Base-by-base conservation (phyloP, 768 basidiomycete species). In the Hydnomerulius pinastri region DNA sequence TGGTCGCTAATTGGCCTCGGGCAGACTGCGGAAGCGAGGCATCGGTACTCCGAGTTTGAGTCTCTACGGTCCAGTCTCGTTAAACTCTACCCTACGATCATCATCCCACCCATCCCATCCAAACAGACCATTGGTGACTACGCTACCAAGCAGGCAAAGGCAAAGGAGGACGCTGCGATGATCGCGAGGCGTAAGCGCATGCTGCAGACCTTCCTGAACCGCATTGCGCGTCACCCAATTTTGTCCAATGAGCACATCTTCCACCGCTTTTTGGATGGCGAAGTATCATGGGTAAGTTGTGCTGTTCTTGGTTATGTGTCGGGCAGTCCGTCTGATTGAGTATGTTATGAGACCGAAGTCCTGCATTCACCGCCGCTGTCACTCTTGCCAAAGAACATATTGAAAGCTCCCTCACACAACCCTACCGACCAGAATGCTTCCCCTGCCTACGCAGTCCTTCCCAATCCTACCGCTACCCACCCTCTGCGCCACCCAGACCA, bases 11-110 rank as follows among this genome's bases (percentile, higher is more conserved):
- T 61, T 52, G 48, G 44, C 54, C 32, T 33, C 41, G 25, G 50
- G 63, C 55, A 98, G 96, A 83, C 78, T 56, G 79, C 85, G 6
- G 87, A 92, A 60, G 85, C 92, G 10, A 81, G 84, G 28, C 90
- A 97, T 59, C 84, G 97, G 35, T 99, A 99, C 70, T 98, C 96
- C 3, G 94, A 98, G 67, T 99, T 99, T 69, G 93, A 98, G 71
- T 93, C 92, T 20, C 76, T 99, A 33, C 85, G 97, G 44, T 78
- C 80, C 45, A 88, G 79, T 54, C 81, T 99, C 41, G 78, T 83
- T 43, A 92, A 85, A 62, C 77, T 99, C 38, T 97, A 99, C 67
- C 97, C 97, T 0, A 97, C 95, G 8, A 73, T 95, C 59, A 98
- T 99, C 62, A 87, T 99, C 53, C 96, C 97, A 2, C 97, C 97